A percentile compares a stretch with the other conserved stretches of the same genome.
Evolutionary conservation across 495 filamentous ascomycete genomes (phyloP).

Genomic region (Durotheca rogersii): DNA sequence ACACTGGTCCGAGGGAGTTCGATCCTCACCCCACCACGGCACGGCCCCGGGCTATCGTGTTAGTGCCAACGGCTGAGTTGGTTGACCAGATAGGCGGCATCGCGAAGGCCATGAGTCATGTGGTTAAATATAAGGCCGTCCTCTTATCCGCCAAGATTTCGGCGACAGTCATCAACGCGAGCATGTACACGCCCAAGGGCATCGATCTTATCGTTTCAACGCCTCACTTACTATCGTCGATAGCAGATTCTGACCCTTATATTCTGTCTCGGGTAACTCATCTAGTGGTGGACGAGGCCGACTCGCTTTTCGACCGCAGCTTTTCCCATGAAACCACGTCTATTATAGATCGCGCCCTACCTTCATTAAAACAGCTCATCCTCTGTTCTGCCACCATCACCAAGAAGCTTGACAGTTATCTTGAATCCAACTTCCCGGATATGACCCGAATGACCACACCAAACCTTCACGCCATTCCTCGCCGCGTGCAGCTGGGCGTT

Average conservation of each 20-base stretch:
- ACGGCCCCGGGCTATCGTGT: conserved; percentile 77
- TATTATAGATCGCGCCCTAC: conserved; percentile 73
- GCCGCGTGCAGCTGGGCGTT: conserved; percentile 89
- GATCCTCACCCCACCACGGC: conserved; percentile 70
- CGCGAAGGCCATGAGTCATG: conserved; percentile 77
- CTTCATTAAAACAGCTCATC: conserved; percentile 83
- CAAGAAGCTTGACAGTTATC: conserved; percentile 75
- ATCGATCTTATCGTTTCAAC: conserved; percentile 87
- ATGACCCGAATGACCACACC: conserved; percentile 86
- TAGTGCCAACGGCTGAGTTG: conserved; percentile 92
- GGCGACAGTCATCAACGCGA: conserved; percentile 77
- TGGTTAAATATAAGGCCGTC: conserved; percentile 76
- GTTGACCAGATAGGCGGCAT: conserved; percentile 82
- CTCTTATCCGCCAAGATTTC: conserved; percentile 74
- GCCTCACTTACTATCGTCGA: conserved; percentile 81
- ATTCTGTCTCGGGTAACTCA: conserved; percentile 83
- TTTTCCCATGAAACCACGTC: conserved; percentile 79
- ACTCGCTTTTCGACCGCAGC: conserved; percentile 89
- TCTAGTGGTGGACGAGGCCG: conserved; percentile 90
- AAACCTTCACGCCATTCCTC: conserved; percentile 92
- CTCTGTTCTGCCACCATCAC: conserved; percentile 97
- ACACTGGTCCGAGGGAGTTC: conserved; percentile 55
- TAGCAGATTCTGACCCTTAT: conserved; percentile 83
- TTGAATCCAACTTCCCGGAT: conserved; percentile 78
- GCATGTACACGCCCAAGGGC: conserved; percentile 75